Evolutionary conservation across 2,329 filamentous ascomycete species (phyloP).

Genomic region (Magnaporthiopsis incrustans): DNA sequence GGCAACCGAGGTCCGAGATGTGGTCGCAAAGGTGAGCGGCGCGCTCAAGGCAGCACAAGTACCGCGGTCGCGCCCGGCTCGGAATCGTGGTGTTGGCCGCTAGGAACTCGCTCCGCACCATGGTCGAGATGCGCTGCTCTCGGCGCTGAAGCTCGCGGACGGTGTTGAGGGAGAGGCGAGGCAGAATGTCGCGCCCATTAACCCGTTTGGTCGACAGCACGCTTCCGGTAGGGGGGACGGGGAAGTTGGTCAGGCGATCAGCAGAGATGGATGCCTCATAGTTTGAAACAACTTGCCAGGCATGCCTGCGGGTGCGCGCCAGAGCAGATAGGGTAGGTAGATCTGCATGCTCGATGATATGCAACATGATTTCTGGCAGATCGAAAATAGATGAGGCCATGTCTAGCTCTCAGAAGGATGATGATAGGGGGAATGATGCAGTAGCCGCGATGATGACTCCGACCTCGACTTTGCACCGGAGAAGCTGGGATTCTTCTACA

Average conservation of each 20-base stretch:
- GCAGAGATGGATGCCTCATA: constrained; percentile 6
- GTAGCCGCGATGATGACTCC: background rate
- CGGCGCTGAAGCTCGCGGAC: constrained; percentile 4
- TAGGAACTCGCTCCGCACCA: constrained; percentile 1
- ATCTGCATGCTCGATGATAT: constrained; percentile 3
- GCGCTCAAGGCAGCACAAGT: background rate
- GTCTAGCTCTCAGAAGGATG: background rate
- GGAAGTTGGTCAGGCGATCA: background rate
- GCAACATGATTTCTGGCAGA: constrained; percentile 2
- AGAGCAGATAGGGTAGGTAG: constrained; percentile 3
- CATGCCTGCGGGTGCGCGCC: background rate
- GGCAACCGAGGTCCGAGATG: constrained; percentile 1
- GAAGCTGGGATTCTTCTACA: background rate
- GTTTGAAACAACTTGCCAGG: background rate
- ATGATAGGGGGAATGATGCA: background rate
- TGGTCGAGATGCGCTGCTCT: background rate
- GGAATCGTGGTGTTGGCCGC: constrained; percentile 1
- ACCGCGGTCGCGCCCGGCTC: background rate
- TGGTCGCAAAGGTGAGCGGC: constrained; percentile 2
- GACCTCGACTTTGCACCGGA: background rate
- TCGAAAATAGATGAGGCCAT: background rate
- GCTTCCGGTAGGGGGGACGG: background rate
- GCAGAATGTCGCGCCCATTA: background rate
- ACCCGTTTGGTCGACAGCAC: background rate
- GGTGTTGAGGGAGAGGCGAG: background rate